Base-by-base conservation (phyloP, 441 rosid genomes). In the Syzygium syzygioides region DNA sequence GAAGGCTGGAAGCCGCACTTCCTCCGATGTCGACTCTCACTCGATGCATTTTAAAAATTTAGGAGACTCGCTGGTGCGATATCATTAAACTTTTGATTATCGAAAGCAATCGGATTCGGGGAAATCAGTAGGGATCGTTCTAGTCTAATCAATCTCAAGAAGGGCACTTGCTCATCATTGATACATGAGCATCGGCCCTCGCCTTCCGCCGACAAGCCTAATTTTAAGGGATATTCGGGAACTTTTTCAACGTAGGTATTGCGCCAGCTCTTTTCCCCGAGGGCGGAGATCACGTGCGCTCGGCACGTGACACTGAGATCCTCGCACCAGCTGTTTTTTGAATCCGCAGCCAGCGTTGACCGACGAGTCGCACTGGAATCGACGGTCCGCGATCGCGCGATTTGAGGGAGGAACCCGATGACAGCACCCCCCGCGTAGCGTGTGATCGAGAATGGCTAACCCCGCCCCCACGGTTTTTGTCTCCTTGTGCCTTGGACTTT, bases 1-100 rank as follows among this genome's bases (percentile, higher is more conserved):
- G 14, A 4, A 26, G 57, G 4, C 7, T 0, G 55, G n/a, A 9
- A 54, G 5, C 86, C 79, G 9, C 55, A 86, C 41, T 79, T 48
- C 30, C 64, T 89, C 79, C 86, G 86, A 71, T 87, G 91, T 89
- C 85, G 14, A 5, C 56, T 62, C 87, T 91, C 88, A 86, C 41
- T 83, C 37, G 18, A 9, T 7, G 8, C 20, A 2, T 45, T 45
- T 45, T 2, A 7, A 45, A 45, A 45, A 9, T 2, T 45, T 7
- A 9, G 9, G 48, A 1, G 48, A 45, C 48, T 45, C 48, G 48
- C 48, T 45, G 8, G 9, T 45, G 48, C 48, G 9, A 7, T 28
- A 28, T 28, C 9, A 6, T 62, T 62, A 5, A n/a, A 26, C 30
- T 26, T 59, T 59, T 60, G 6, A 26, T 30, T 30, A n/a, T 45